Evolutionary conservation across 2,329 filamentous ascomycete species (phyloP), one percentile per base, ranked within the genome.

Genomic region (Trichophyton simii): DNA sequence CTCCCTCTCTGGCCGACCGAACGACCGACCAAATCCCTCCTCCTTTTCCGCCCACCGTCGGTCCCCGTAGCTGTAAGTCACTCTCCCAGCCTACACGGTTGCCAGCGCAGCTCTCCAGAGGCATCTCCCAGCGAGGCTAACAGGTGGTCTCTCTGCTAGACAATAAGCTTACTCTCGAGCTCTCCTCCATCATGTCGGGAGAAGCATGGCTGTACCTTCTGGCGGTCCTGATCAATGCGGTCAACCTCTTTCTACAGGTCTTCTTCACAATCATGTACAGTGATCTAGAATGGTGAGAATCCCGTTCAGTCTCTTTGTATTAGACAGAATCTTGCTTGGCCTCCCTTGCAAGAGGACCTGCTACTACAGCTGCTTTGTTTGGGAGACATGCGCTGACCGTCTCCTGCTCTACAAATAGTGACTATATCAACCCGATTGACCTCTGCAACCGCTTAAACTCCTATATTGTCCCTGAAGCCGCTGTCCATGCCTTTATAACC

Each of bases 231-330:
- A 95, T 99, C 82, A 99, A 99, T 81, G 94, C 94, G 80, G 91
- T 99, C 85, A 99, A 99, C 82, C 84, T 99, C 73, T 99, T 99
- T 79, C 83, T 99, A 62, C 95, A 99, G 81, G 94, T 99, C 71
- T 99, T 99, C 84, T 99, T 99, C 81, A 99, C 94, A 63, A 99
- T 99, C 74, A 99, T 99, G 95, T 99, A 97, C 80, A 96, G 90
- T 78, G 94, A 99, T 83, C 79, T 99, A 72, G 94, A 99, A 87
- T 99, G 94, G 91, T 95, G 80, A 72, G 89, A 82, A 41, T n/a
- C 13, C 20, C 34, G 9, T 22, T 31, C 8, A 59, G 18, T 20
- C 11, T n/a, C 5, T 57, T 38, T 31, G 13, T 15, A 28, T 13
- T 28, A 20, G 48, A 31, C 18, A 28, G 4, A 31, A 8, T 31